Evolutionary conservation across 2,329 filamentous ascomycete species (phyloP).

Genomic region (Colletotrichum neosansevieriae): DNA sequence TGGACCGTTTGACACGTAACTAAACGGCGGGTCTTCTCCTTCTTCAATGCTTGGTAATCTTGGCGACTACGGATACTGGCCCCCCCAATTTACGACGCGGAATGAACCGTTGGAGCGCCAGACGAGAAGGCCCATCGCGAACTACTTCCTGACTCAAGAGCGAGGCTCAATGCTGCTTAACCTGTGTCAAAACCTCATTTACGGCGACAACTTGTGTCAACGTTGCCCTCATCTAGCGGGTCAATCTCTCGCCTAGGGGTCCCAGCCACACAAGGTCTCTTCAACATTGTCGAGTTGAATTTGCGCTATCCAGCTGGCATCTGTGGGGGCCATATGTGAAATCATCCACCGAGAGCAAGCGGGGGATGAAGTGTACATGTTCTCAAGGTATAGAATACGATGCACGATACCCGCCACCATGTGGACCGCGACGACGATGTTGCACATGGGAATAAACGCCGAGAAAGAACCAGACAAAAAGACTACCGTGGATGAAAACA

Average conservation of each 20-base stretch:
- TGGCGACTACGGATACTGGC: conserved; percentile 4
- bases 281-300: background rate
- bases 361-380: background rate
- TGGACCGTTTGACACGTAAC: conserved; percentile 33
- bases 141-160: conserved; percentile 29
- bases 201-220: conserved; percentile 1
- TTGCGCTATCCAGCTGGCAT: conserved; percentile 31
- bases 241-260: conserved; percentile 14
- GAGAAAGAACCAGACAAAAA: background rate
- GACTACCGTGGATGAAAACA: background rate
- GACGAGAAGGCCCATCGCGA: background rate
- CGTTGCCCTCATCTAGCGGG: conserved; percentile 23
- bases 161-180: conserved; percentile 13
- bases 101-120: conserved; percentile 19
- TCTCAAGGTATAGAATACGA: conserved; percentile 24
- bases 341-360: conserved; percentile 9
- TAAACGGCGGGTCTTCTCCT: conserved; percentile 21
- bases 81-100: background rate
- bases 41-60: conserved; percentile 12
- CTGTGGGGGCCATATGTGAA: conserved; percentile 31
- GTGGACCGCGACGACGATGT: conserved; percentile 27
- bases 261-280: background rate
- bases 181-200: conserved; percentile 12
- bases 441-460: conserved; percentile 11
- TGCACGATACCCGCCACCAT: conserved; percentile 36